Evolutionary conservation across 2,329 filamentous ascomycete genomes (phyloP).

Genomic region (Phialophora macrospora): DNA sequence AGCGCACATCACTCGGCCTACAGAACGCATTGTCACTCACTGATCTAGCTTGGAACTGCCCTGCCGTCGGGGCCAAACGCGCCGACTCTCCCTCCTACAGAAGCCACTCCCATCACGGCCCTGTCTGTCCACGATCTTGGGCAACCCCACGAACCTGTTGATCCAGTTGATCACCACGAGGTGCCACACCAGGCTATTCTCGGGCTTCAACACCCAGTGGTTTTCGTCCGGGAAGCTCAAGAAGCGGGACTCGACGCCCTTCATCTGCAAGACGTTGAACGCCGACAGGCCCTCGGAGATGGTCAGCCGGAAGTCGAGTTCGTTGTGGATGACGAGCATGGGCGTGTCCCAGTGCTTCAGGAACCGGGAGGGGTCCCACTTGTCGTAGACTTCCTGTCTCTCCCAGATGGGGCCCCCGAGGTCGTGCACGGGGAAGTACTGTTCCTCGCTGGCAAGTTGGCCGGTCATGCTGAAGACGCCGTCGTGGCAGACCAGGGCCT

Average conservation of each 20-base stretch:
- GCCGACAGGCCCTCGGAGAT: slow-evolving; percentile 82
- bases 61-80: slow-evolving; percentile 3
- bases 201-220: slow-evolving; percentile 85
- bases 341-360: slow-evolving; percentile 79
- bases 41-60: slow-evolving; percentile 28
- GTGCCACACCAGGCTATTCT: slow-evolving; percentile 92
- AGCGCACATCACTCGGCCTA: not conserved
- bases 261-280: slow-evolving; percentile 82
- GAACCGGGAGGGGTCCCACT: slow-evolving; percentile 63
- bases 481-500: slow-evolving; percentile 62
- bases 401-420: slow-evolving; percentile 58
- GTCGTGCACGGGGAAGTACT: slow-evolving; percentile 62
- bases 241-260: slow-evolving; percentile 75
- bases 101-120: slow-evolving; percentile 36
- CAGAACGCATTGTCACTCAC: slow-evolving; percentile 1
- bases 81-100: slow-evolving; percentile 25
- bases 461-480: slow-evolving; percentile 48
- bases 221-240: slow-evolving; percentile 81
- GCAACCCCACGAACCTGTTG: slow-evolving; percentile 62
- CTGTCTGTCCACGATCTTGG: slow-evolving; percentile 48
- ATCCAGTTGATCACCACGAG: slow-evolving; percentile 80
- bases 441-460: slow-evolving; percentile 56
- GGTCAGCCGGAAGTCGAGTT: slow-evolving; percentile 85
- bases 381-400: slow-evolving; percentile 56
- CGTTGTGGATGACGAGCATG: slow-evolving; percentile 86